Conservation (phyloP, 1,284 basidiomycete species). For the Volvariella volvacea region DNA sequence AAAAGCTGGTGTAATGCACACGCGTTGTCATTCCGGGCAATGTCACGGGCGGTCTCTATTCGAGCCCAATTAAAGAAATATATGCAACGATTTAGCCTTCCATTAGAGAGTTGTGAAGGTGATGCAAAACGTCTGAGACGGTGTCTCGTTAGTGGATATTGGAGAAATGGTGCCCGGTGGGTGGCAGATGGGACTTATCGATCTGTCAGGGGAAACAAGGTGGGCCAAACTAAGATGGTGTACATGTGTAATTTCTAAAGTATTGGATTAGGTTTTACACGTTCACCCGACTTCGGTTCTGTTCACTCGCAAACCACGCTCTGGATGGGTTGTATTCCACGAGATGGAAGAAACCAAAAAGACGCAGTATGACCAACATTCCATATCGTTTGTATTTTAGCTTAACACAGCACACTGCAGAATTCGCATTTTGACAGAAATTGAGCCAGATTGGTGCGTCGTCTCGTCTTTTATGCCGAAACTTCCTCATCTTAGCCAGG, state of each 20-base stretch:
- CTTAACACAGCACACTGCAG: conserved; percentile 16
- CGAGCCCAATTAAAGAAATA: conserved; percentile 90
- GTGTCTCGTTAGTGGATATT: conserved; percentile 90
- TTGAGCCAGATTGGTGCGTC: conserved; percentile 37
- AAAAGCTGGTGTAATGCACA: conserved; percentile 92
- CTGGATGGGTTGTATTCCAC: conserved; percentile 92
- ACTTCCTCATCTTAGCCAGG: conserved; percentile 16
- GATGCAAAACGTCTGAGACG: conserved; percentile 73
- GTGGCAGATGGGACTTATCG: conserved; percentile 85
- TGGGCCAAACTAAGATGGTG: conserved; percentile 27
- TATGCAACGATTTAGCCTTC: conserved; percentile 80
- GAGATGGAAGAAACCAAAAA: conserved; percentile 97
- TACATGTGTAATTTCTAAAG: conserved; percentile 1
- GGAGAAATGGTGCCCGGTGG: conserved; percentile 90
- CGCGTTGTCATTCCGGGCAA: conserved; percentile 85
- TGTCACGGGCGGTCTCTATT: conserved; percentile 90
- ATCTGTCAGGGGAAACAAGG: conserved; percentile 76
- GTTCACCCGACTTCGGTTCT: conserved; percentile 93
- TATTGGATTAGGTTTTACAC: conserved; percentile 62
- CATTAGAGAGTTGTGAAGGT: conserved; percentile 76
- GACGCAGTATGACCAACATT: conserved; percentile 51
- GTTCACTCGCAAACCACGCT: conserved; percentile 86
- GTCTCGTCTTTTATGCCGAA: background rate
- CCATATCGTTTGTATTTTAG: background rate
- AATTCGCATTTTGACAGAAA: conserved; percentile 38